Base-by-base conservation (phyloP, 768 basidiomycete species). In the Lactarius vividus region DNA sequence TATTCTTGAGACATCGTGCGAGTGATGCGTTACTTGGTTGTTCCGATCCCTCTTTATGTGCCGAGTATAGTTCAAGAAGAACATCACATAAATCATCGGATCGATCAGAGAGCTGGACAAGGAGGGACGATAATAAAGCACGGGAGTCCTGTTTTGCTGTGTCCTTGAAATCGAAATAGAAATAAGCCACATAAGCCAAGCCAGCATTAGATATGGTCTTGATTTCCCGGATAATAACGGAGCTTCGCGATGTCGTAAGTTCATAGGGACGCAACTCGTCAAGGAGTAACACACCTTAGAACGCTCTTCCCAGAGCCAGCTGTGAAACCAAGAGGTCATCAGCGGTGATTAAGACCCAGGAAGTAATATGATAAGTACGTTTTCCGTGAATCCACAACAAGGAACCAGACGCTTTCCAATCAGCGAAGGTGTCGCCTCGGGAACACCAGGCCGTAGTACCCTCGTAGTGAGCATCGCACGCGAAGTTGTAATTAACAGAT, bases 241-340 rank as follows among this genome's bases (percentile, higher is more conserved):
- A 59, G 26, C 63, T 64, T 7, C 8, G 4, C 5, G 18, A 40
- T 35, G 35, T 11, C 11, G 35, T 35, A 3, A 20, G 35, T 35
- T 18, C 1, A n/a, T 26, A 23, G 29, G 1, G 1, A 8, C 20
- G n/a, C 2, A 18, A 9, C 9, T 2, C 4, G 15, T 39, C 1
- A 18, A 18, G 13, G 2, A 7, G n/a, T 4, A n/a, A 62, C 42
- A 15, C 8, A 64, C 63, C 42, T 46, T 1, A 64, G 46, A 16
- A 59, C 26, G 52, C n/a, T 64, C 13, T 64, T 64, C 1, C 63
- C 63, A 23, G 63, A 64, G 23, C 63, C 63, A 13, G 57, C 63
- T 64, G 42, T 0, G 5, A 26, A n/a, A 35, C 0, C 37, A 18
- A 39, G 7, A 28, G 20, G 15, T 7, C 4, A 6, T 59, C 11